Percentiles rank a stretch among this genome's conserved stretches.
Evolutionary conservation across 2,329 filamentous ascomycete genomes (phyloP).

Genomic region (Fusarium lateritium): DNA sequence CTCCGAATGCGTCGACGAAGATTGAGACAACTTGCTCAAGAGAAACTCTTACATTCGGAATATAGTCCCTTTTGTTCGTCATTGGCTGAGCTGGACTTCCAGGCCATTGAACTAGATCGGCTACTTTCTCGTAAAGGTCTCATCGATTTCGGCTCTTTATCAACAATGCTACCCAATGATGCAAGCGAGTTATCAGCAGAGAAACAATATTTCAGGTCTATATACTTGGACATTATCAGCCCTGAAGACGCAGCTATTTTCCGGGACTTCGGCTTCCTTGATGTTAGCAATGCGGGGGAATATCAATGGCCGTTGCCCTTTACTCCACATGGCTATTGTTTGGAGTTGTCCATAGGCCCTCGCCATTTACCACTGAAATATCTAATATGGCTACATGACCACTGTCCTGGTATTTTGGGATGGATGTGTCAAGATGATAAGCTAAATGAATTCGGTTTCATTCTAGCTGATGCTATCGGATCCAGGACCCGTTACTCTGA

Average conservation of each 20-base stretch:
- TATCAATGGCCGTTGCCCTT: not conserved
- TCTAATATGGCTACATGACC: not conserved
- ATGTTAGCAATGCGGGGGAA: not conserved
- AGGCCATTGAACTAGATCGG: not conserved
- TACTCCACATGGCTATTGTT: too few species aligned
- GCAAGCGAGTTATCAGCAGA: fast-evolving
- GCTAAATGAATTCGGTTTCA: not conserved
- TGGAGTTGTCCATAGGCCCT: too few species aligned
- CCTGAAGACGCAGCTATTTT: not conserved
- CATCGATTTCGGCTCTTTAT: fast-evolving
- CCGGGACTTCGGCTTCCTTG: not conserved
- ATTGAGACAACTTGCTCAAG: not conserved
- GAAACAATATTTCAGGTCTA: fast-evolving
- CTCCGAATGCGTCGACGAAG: not conserved
- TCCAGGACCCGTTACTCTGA: too few species aligned
- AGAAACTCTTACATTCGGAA: not conserved
- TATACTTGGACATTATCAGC: not conserved
- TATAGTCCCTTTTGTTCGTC: fast-evolving
- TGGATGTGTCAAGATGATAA: not conserved
- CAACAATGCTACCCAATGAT: not conserved
- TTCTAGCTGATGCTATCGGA: not conserved
- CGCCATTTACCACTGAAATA: not conserved
- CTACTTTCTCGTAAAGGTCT: not conserved
- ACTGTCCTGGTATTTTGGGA: not conserved
- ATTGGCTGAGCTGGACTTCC: not conserved